Conservation (phyloP, 2,329 filamentous ascomycete genomes). For the Colletotrichum australisinense region DNA sequence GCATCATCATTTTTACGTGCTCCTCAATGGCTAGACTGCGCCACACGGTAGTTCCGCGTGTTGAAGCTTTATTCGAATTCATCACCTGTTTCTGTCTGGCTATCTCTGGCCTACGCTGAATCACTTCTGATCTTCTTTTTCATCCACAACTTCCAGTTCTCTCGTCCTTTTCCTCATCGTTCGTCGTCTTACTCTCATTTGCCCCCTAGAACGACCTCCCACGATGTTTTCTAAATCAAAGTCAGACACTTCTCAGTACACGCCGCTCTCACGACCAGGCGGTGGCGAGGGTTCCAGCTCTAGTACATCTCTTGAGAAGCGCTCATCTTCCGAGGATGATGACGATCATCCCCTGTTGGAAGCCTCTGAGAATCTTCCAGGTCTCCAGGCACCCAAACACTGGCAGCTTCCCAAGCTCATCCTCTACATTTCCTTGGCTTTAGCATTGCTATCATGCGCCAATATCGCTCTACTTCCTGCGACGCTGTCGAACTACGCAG, state of each 20-base stretch:
- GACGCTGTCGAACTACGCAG: not conserved
- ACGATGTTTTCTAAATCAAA: not conserved
- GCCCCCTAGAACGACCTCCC: not conserved
- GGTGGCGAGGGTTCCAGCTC: not conserved
- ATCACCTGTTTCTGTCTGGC: not conserved
- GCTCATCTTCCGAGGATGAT: not conserved
- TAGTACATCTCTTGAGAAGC: not conserved
- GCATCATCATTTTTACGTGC: not conserved
- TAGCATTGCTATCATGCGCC: not conserved
- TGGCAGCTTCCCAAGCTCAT: not conserved
- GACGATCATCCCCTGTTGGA: not conserved
- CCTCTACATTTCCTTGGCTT: not conserved
- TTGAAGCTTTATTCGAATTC: not conserved
- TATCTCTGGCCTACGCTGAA: not conserved
- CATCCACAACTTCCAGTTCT: not conserved
- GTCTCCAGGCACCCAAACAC: not conserved
- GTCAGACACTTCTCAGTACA: not conserved
- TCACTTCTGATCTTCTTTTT: not conserved
- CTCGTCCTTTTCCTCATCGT: not conserved
- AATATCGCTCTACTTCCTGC: not conserved
- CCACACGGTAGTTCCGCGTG: not conserved
- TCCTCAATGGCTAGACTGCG: not conserved
- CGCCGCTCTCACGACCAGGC: not conserved
- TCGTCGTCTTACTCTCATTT: not conserved
- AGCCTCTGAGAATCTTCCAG: not conserved